Base-by-base conservation (phyloP, 2,329 filamentous ascomycete species). In the Diaporthe helianthi region DNA sequence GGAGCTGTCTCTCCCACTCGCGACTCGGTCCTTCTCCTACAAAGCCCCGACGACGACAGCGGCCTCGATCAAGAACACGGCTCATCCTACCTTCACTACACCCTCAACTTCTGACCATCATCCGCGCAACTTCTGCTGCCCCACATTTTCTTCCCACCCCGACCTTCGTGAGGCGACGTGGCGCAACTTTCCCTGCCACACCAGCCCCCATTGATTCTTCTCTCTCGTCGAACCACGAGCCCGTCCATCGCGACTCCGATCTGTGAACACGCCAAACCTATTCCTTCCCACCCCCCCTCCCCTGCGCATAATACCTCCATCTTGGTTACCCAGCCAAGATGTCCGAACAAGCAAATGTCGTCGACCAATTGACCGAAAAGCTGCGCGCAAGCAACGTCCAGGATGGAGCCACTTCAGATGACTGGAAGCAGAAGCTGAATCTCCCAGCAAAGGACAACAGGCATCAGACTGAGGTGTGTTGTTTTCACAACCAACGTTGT, bases 401-500 rank as follows among this genome's bases (percentile, higher is more conserved):
- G 52, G 65, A 67, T 67, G 65, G 65, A n/a, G 65, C 52, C 29
- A 7, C 65, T 33, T 67, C 65, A 51, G 65, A 58, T 19, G 89
- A 93, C 78, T 95, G 92, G 92, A 93, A 92, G 82, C 86, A 89
- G 76, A 87, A 81, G 71, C 81, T 95, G 70, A 93, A 92, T 74
- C 80, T 92, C 70, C 93, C 93, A 65, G 81, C 87, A 68, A 93
- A 90, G 80, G 93, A 96, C 79, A 89, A 84, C 76, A 88, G 93
- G 81, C 89, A 91, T 75, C 93, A 96, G 82, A 96, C 93, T 73
- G 93, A 95, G 85, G 91, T 93, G 80, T 70, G 80, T 74, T 49
- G n/a, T 5, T 8, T 19, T 22, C 15, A 15, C 31, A 58, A 15
- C 24, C 22, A 19, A 26, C 60, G 60, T 60, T 38, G 52, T 24